Conservation (phyloP, 2,329 filamentous ascomycete species). For the Paecilomyces fulvus region DNA sequence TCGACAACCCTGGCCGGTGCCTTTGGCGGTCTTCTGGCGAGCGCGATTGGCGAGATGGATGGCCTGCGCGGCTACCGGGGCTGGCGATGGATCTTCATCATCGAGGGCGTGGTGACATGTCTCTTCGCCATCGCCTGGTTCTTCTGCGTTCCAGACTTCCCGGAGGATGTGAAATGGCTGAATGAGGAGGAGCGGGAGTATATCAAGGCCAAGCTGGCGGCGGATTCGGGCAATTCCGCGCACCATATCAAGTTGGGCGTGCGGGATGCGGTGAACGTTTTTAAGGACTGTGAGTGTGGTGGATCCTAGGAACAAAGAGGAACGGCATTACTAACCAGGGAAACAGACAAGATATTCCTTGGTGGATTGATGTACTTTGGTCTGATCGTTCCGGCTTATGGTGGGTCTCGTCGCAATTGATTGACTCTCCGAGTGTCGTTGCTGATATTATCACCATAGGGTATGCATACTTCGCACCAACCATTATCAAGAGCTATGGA, state of each 20-base stretch:
- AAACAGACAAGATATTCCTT: slow-evolving; percentile 54
- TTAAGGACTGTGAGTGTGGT: slow-evolving; percentile 53
- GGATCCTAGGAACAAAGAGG: background rate
- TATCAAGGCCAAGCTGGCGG: slow-evolving; percentile 56
- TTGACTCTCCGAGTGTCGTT: background rate
- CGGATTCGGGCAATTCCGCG: slow-evolving; percentile 60
- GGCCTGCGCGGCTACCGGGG: slow-evolving; percentile 49
- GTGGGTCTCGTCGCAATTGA: slow-evolving; percentile 20
- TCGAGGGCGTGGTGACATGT: slow-evolving; percentile 56
- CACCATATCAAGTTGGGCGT: slow-evolving; percentile 53
- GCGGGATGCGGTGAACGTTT: slow-evolving; percentile 52
- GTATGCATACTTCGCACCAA: slow-evolving; percentile 69
- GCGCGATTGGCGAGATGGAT: slow-evolving; percentile 51
- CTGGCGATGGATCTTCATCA: slow-evolving; percentile 49
- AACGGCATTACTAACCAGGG: slow-evolving; percentile 1
- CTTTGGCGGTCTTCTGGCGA: slow-evolving; percentile 54
- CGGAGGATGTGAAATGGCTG: slow-evolving; percentile 66
- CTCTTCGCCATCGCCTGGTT: slow-evolving; percentile 50
- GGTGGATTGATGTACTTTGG: slow-evolving; percentile 77
- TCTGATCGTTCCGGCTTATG: slow-evolving; percentile 67
- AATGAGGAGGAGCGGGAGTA: slow-evolving; percentile 59
- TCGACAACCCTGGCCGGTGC: slow-evolving; percentile 55
- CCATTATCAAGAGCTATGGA: slow-evolving; percentile 60
- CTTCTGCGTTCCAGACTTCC: slow-evolving; percentile 66
- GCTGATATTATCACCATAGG: slow-evolving; percentile 17